These are phyloP conservation scores for Penicillium verhagenii DNA, from an alignment of 495 filamentous ascomycete genomes.

Conservation along the genomic window DNA sequence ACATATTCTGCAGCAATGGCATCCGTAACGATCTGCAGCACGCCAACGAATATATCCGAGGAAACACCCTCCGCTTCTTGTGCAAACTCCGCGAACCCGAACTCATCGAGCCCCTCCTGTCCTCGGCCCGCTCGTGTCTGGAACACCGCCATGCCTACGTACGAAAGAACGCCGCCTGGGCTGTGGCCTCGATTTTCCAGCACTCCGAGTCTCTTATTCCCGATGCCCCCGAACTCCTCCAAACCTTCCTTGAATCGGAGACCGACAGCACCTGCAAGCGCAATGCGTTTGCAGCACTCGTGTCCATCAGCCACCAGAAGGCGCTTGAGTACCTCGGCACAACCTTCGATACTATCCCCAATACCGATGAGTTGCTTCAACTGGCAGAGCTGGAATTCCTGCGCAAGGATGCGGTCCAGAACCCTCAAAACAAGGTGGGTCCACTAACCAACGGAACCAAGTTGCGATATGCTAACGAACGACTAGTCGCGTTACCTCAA, in stretches of 20 bases:
- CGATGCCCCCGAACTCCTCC: conserved; percentile 90
- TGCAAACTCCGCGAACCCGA: conserved; percentile 95
- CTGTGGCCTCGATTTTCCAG: conserved; percentile 86
- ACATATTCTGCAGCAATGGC: conserved; percentile 68
- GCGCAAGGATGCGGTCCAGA: conserved; percentile 93
- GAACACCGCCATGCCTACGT: conserved; percentile 97
- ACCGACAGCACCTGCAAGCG: conserved; percentile 96
- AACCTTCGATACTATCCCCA: conserved; percentile 93
- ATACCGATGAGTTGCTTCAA: conserved; percentile 91
- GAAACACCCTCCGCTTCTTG: conserved; percentile 93
- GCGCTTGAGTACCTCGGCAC: conserved; percentile 84
- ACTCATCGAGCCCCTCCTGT: conserved; percentile 91
- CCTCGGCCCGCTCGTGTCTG: conserved; percentile 85
- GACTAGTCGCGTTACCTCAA: conserved; percentile 79
- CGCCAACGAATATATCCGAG: conserved; percentile 96
- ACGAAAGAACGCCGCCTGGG: conserved; percentile 95
- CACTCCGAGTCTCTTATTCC: conserved; percentile 92
- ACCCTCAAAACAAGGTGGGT: conserved; percentile 84
- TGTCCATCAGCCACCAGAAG: conserved; percentile 88
- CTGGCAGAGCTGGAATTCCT: conserved; percentile 95
- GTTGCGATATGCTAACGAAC: conserved; percentile 24
- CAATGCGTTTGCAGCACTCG: conserved; percentile 92
- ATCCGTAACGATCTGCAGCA: conserved; percentile 97
- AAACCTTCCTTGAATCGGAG: conserved; percentile 86
- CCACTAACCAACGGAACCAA: background rate